Percentiles rank a stretch among this genome's conserved stretches.
Evolutionary conservation across 1,139 yeast species (phyloP).

Genomic region (Geotrichum carabidarum): DNA sequence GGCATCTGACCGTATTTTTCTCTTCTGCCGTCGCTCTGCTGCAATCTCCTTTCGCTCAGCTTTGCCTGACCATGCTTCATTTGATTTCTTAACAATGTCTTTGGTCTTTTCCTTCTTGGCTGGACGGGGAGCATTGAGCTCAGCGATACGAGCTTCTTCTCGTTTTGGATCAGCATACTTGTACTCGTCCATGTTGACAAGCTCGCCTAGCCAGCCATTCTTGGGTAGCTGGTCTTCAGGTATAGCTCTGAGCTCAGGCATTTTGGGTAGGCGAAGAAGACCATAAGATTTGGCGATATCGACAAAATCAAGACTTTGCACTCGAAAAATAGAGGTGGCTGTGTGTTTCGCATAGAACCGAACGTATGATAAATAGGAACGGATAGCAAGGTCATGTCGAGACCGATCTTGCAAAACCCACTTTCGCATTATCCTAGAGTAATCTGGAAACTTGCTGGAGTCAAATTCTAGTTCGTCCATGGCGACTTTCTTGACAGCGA

Average conservation of each 20-base stretch:
- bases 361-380: constrained; percentile 77
- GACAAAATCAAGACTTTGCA: constrained; percentile 63
- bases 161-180: constrained; percentile 58
- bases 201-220: constrained; percentile 65
- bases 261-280: constrained; percentile 74
- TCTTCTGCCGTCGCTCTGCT: constrained; percentile 58
- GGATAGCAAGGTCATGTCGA: constrained; percentile 72
- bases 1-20: constrained; percentile 56
- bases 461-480: constrained; percentile 42
- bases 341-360: constrained; percentile 82
- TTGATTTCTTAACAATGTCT: constrained; percentile 37
- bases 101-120: constrained; percentile 18
- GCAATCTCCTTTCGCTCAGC: constrained; percentile 58
- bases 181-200: constrained; percentile 55
- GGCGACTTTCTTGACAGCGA: constrained; percentile 65
- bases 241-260: constrained; percentile 78
- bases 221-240: constrained; percentile 40
- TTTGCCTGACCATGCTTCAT: constrained; percentile 78
- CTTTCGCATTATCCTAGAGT: constrained; percentile 37
- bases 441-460: constrained; percentile 20
- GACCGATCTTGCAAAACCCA: constrained; percentile 72
- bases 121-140: constrained; percentile 38
- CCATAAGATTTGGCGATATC: constrained; percentile 76
- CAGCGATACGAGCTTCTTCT: constrained; percentile 59
- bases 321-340: constrained; percentile 84